Evolutionary conservation across 2,329 filamentous ascomycete genomes (phyloP), one percentile per base, ranked within the genome.

Genomic region (Penicillium sp.): DNA sequence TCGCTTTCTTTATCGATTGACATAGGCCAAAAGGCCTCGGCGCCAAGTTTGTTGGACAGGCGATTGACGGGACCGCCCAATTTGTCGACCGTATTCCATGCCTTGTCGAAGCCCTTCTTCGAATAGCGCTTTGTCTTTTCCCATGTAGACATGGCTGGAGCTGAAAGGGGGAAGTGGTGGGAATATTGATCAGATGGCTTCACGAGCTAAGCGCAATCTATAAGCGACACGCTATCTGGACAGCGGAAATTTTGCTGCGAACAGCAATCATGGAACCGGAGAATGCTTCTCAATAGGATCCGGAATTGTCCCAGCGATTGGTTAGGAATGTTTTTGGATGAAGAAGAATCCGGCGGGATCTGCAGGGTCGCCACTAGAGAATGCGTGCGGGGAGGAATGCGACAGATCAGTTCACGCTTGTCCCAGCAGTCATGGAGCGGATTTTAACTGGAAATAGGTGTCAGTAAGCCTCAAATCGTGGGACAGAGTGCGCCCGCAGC

Each of bases 1-100:
- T 96, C 91, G 76, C 90, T 90, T 81, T 97, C 93, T 67, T 90
- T 89, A 73, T 96, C 93, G 54, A 96, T 81, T 1, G 88, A 90
- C 35, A 90, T 89, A 3, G 92, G 92, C 90, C 90, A 95, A 71
- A 94, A 94, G 25, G 90, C 88, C 74, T 96, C 92, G 34, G 84
- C 84, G 59, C 92, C 92, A 39, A 96, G 81, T 76, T 89, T 92
- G 77, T 96, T 92, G 15, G 89, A 91, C 22, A 96, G 76, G 60
- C 84, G 87, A 73, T 96, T 96, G 71, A 96, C 88, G 2, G 92
- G 91, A 1, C 84, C 82, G 60, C 90, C 90, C 11, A 90, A 80
- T 71, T 89, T 90, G 76, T 90, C 88, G 52, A 87, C 81, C 66
- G 83, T 83, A 50, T 80, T 81, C 82, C 87, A 92, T 59, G 88